Evolutionary conservation across 2,329 filamentous ascomycete species (phyloP), one percentile per base, ranked within the genome.

Genomic region (Cladorrhinum sp.): DNA sequence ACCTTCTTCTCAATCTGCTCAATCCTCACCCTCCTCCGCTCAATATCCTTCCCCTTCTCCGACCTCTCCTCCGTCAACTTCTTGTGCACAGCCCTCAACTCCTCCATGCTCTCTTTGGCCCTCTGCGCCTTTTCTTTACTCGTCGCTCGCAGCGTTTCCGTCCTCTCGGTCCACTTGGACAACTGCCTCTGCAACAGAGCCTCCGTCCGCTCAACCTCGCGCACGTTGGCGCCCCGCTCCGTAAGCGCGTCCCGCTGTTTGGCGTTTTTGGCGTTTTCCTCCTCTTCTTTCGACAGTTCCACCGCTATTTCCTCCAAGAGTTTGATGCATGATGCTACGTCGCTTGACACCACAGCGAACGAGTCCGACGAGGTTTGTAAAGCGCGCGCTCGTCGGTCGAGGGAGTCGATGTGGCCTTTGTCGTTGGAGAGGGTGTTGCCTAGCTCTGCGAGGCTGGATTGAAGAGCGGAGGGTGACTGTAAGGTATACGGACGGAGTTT

Each of bases 1-100:
- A 92, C 92, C 90, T 98, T 98, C 80, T 98, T 98, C 83, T 98
- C 94, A 8, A 92, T 96, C 79, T 97, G 92, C 77, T 99, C 95
- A 65, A 99, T 98, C 63, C 93, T 82, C n/a, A 97, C 91, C 67
- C 91, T 86, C 69, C 93, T 83, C 72, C 90, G 87, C 79, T 99
- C 95, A 78, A 98, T 96, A 71, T 98, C 94, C 61, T 91, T 88
- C 33, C 89, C 88, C 77, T 96, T 96, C 58, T 95, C 91, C 1
- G 84, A 85, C 64, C 93, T 83, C 80, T 99, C 94, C 71, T 94
- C 90, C 0, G 89, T 90, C 63, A 98, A 79, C 72, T 87, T 86
- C 70, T 86, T 86, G 74, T 99, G 94, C 52, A 92, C 84, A 3
- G 83, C 86, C 59, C 91, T 83, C 59, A 99, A 80, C 75, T 95